Evolutionary conservation across 352 stramenopile genomes (phyloP), one percentile per base, ranked within the genome.

Genomic region (Pythium guiyangense): DNA sequence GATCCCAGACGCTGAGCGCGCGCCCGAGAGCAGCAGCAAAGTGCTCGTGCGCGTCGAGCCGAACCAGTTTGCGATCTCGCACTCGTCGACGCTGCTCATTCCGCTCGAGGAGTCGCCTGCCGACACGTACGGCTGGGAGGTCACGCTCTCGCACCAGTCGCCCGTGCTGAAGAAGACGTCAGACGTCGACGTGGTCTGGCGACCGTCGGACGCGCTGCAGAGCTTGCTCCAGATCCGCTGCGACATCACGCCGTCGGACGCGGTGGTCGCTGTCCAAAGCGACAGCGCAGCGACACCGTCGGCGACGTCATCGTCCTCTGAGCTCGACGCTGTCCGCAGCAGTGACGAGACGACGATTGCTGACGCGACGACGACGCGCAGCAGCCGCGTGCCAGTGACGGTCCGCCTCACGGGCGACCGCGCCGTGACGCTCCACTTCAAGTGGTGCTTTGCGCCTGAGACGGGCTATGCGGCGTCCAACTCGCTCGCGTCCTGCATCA

Each of bases 101-200:
- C 77, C 78, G 37, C 69, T 90, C 8, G 84, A 94, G 71, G 86
- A 94, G 63, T 77, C 71, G 12, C 85, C 85, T 6, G 63, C 59
- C 44, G 76, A 89, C 44, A 73, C 80, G 35, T 57, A 65, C 25
- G 83, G 77, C 1, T 95, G 85, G 81, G 64, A 49, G 2, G 55
- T 86, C 37, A 71, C 57, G 9, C 34, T 90, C 20, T 79, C 73
- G 9, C 55, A 80, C 34, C 59, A 63, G 15, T 77, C 72, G 46
- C 67, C 67, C 11, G 14, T 29, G 8, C 22, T 59, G n/a, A 62
- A 60, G 18, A 52, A 59, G 15, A 57, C 39, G 3, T 49, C 61
- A 40, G 54, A 73, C 49, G 59, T 84, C 10, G 79, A 94, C 52
- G 62, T 90, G 18, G 43, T 48, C 39, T 95, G 86, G 86, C 69